These are phyloP conservation scores for Hymenoscyphus infarciens DNA, from an alignment of 2,329 filamentous ascomycete genomes.

Conservation along the genomic window DNA sequence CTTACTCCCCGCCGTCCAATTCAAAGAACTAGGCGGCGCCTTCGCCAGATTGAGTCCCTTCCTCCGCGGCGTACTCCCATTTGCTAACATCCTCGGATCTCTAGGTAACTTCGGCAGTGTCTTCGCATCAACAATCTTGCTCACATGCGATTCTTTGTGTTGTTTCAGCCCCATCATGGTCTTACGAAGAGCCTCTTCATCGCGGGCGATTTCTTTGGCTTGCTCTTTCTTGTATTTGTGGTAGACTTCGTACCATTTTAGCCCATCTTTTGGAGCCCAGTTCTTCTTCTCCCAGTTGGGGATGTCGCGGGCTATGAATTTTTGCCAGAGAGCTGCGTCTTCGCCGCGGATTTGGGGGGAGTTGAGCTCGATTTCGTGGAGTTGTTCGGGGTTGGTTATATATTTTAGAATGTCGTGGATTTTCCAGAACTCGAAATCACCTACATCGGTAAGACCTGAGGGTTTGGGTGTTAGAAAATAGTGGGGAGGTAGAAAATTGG, in stretches of 20 bases:
- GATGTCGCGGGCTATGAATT: constrained; percentile 76
- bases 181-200: constrained; percentile 53
- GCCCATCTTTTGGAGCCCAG: constrained; percentile 61
- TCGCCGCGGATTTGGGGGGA: constrained; percentile 73
- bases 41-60: constrained; percentile 31
- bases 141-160: constrained; percentile 54
- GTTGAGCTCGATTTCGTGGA: constrained; percentile 69
- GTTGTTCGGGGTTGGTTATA: constrained; percentile 69
- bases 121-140: constrained; percentile 52
- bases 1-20: constrained; percentile 47
- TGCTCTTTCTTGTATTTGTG: constrained; percentile 61
- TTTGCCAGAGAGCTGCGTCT: constrained; percentile 71
- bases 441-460: constrained; percentile 63
- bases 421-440: constrained; percentile 64
- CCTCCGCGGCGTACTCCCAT: constrained; percentile 34
- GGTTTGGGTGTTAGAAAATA: constrained; percentile 15
- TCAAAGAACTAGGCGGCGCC: constrained; percentile 37
- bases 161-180: constrained; percentile 55
- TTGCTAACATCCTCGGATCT: constrained; percentile 37
- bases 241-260: constrained; percentile 77
- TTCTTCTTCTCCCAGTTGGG: constrained; percentile 58
- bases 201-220: constrained; percentile 52
- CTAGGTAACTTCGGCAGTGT: constrained; percentile 43
- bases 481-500: neutral
- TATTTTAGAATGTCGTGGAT: constrained; percentile 66